Base-by-base conservation (phyloP, 176 grass and related monocot species). In the Oryza longistaminata region DNA sequence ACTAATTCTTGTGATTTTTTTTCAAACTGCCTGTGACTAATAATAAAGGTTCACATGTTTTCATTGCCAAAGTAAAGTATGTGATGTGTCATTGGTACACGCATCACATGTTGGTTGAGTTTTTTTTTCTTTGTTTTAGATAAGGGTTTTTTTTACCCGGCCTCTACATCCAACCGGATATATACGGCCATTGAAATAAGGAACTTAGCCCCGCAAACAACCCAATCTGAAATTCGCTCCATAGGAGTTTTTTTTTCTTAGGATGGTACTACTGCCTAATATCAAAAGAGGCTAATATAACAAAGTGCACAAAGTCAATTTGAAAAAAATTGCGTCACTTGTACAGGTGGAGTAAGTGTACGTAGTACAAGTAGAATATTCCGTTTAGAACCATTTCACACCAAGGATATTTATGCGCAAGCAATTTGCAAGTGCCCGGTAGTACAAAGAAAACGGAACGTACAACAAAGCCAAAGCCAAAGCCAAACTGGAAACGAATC, bases 21-120 rank as follows among this genome's bases (percentile, higher is more conserved):
- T 71, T 14, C 11, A 77, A 71, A 77, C 73, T 53, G 66, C 33
- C 83, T 77, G 83, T 86, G 66, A 72, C 31, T 7, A 71, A 22
- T 12, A 49, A 13, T n/a, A 69, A 80, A 22, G 46, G 16, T 60
- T 76, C 83, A 89, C 82, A 49, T 75, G 71, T 40, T 29, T 24
- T n/a, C 76, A 76, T 22, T 5, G n/a, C 35, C 66, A 19, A 33
- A 19, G 3, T 12, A 19, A 33, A 21, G 5, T 12, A 9, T 75
- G 87, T 66, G 82, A 75, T 46, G 44, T 10, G 25, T n/a, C 7
- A 53, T 3, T 17, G 1, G 14, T 27, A 85, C 87, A 89, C 82
- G 82, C 65, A 22, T 61, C 48, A 68, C 10, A 3, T 2, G 10
- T 49, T 52, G 15, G 15, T 4, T 19, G 1, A 19, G 5, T 55